Evolutionary conservation across 2,329 filamentous ascomycete species (phyloP), one percentile per base, ranked within the genome.

Genomic region (Beauveria asiatica): DNA sequence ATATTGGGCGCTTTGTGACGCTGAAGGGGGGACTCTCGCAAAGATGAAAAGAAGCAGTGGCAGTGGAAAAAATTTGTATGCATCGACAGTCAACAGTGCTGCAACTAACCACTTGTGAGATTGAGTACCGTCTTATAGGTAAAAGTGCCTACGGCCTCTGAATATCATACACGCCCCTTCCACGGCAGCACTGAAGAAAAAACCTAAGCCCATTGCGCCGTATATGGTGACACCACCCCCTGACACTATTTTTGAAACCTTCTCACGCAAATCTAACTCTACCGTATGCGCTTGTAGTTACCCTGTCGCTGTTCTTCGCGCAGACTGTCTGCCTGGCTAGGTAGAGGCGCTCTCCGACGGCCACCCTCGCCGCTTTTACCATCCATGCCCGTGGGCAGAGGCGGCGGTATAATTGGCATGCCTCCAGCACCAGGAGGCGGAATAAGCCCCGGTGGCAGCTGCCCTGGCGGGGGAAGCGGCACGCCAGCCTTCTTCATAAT

Each of bases 311-410:
- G 90, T 73, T 93, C 89, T 72, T 87, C 84, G 66, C 86, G 83
- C 66, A 95, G 74, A 66, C 89, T 92, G 70, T 94, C 91, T 69
- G 89, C 85, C 73, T 95, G 91, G 70, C 89, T 92, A 0, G 91
- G 91, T 48, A 96, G 74, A 9, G 89, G 90, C 6, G 82, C 89
- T 62, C 88, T 80, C 19, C 84, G 75, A 39, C 67, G 44, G 8
- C n/a, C 25, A 3, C 4, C 72, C 23, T 67, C 70, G 13, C 71
- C 73, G 67, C 71, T 67, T 61, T 73, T 68, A 61, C 66, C 65
- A 61, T 72, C 69, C 56, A 69, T 67, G 44, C 63, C 64, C 19
- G 72, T 70, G 21, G 75, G 73, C 64, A 77, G 70, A 59, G 65
- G 75, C 64, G 68, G 77, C 61, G 70, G 77, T 30, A 74, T 72